Base-by-base conservation (phyloP, 1,139 yeast genomes). In the Debaryomyces robertsiae region DNA sequence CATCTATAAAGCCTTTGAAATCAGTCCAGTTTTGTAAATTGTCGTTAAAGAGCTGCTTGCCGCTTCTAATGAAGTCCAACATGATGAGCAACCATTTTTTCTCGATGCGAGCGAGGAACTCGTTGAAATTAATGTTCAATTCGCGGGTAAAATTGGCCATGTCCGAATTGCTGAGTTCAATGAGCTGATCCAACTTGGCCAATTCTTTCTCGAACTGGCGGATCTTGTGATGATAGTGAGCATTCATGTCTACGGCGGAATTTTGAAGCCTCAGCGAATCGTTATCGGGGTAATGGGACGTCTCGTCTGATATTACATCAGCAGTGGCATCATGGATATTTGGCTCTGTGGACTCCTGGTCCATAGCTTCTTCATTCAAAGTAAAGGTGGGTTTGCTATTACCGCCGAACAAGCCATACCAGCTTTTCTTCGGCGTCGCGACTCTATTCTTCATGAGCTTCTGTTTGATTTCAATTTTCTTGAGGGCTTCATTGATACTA, bases 361-460 rank as follows among this genome's bases (percentile, higher is more conserved):
- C 27, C 6, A 16, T 5, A 10, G 4, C 9, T 6, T 25, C 30
- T 22, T 24, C 31, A n/a, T 14, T 31, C 18, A 37, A 35, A 4
- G 16, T 31, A 36, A 37, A 37, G 2, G 27, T 24, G 15, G 30
- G 40, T 11, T 31, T 30, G 17, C 15, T 23, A 39, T 57, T 63
- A 2, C 77, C 77, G 2, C 77, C 78, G 53, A 73, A 73, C 9
- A 73, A 52, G 7, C 75, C 75, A 46, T 71, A 72, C 77, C 77
- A 73, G 18, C 73, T 61, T 42, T 68, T 64, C 45, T 69, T 69
- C 6, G 53, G 43, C 4, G 43, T 30, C 30, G 53, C 47, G 11
- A 31, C 35, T 3, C 48, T 38, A 6, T 47, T 54, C 13, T 39
- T 50, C 23, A 49, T 54, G 41, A 52, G 56, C 46, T 54, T 51